A percentile compares a stretch with the other conserved stretches of the same genome.
phyloP scores from a whole-genome alignment of 352 stramenopile species.

The Globisporangium abappressorium region DNA sequence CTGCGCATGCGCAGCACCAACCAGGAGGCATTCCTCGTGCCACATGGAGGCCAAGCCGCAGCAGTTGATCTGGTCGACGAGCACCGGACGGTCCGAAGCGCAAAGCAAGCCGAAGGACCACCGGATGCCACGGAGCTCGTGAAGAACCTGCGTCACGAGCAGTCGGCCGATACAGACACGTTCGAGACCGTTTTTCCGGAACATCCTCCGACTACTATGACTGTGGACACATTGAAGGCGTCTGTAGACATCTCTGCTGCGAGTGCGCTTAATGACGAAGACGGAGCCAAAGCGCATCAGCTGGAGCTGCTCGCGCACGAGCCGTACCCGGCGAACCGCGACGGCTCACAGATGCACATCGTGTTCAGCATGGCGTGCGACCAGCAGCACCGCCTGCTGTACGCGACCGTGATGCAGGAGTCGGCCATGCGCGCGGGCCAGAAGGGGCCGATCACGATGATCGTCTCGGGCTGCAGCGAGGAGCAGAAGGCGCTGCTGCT shows the following conservation, averaged over 20 bases:
- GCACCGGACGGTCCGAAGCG: not conserved
- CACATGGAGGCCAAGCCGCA: not conserved
- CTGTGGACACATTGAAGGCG: too few species aligned
- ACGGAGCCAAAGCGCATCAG: not conserved
- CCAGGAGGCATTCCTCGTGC: not conserved
- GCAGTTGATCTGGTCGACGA: not conserved
- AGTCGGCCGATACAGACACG: not conserved
- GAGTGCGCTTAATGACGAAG: too few species aligned
- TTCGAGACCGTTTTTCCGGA: not conserved
- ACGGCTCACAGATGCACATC: constrained; percentile 27
- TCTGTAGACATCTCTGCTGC: too few species aligned
- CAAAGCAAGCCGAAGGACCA: too few species aligned
- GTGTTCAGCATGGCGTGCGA: constrained; percentile 56
- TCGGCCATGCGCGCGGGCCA: constrained; percentile 37
- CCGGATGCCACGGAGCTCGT: not conserved
- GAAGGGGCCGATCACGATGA: constrained; percentile 48
- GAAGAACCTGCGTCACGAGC: constrained; percentile 1
- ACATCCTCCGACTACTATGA: not conserved
- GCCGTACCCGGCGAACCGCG: constrained; percentile 9
- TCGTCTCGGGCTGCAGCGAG: constrained; percentile 42
- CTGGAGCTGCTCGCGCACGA: not conserved
- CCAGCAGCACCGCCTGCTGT: constrained; percentile 32
- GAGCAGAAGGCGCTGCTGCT: constrained; percentile 25
- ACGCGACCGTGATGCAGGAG: constrained; percentile 46
- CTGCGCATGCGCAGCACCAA: not conserved